phyloP scores from a whole-genome alignment of 257 asterid genomes.

The Solanum sitiens region DNA sequence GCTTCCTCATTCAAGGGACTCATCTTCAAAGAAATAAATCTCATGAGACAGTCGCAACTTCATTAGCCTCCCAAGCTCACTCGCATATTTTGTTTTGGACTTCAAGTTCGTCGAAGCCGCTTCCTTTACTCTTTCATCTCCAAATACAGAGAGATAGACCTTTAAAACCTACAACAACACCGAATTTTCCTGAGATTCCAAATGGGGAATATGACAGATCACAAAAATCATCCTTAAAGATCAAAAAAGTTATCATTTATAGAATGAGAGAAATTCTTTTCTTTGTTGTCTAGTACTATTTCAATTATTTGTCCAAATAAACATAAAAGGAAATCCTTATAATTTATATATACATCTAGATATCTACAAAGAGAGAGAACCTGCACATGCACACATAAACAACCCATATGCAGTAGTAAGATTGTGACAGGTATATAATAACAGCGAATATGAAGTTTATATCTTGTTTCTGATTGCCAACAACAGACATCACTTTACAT shows the following conservation, averaged over 20 bases:
- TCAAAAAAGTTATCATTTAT: neutral
- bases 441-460: neutral
- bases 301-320: neutral
- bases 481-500: neutral
- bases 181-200: neutral
- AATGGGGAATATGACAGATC: neutral
- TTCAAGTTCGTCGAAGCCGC: conserved; percentile 87
- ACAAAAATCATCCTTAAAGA: neutral
- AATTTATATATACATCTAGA: neutral
- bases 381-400: neutral
- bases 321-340: neutral
- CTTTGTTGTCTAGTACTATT: neutral
- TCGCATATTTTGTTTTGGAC: conserved; percentile 80
- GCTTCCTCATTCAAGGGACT: conserved; percentile 95
- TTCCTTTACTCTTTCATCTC: conserved; percentile 96
- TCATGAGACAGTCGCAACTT: conserved; percentile 94
- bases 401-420: neutral
- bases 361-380: neutral
- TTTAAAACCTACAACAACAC: conserved; percentile 61
- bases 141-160: conserved; percentile 92
- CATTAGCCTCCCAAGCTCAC: conserved; percentile 87
- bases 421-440: neutral
- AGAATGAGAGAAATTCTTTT: neutral
- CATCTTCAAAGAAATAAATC: conserved; percentile 88
- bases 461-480: neutral